Evolutionary conservation across 805 yeast genomes (phyloP).

Genomic region (Candida suzukii): DNA sequence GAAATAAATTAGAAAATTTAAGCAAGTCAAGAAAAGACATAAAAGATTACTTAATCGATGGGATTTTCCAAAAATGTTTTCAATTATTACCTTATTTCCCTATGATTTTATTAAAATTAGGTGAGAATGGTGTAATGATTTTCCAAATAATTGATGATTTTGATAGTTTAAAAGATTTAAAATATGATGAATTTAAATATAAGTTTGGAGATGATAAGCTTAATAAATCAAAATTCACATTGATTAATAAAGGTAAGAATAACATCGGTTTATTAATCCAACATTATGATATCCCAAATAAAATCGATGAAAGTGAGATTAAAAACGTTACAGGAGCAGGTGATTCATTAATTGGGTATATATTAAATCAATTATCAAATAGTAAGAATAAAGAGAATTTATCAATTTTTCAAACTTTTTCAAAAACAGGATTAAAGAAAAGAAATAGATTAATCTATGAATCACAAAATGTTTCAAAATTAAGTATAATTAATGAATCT

Average conservation of each 20-base stretch:
- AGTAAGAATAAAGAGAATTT: constrained; percentile 4
- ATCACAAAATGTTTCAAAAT: constrained; percentile 20
- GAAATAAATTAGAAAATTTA: constrained; percentile 36
- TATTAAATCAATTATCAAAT: constrained; percentile 36
- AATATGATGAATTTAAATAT: constrained; percentile 2
- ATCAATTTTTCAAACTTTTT: constrained; percentile 5
- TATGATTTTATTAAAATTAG: constrained; percentile 58
- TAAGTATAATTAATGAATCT: constrained; percentile 13
- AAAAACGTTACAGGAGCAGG: constrained; percentile 85
- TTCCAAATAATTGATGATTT: constrained; percentile 25
- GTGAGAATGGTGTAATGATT: constrained; percentile 53
- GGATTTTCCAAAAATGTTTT: constrained; percentile 58
- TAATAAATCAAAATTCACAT: constrained; percentile 8
- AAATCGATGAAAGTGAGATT: constrained; percentile 32
- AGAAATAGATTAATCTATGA: constrained; percentile 15
- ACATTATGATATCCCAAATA: constrained; percentile 41
- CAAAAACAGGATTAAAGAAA: background rate
- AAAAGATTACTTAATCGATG: constrained; percentile 28
- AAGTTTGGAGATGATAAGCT: background rate
- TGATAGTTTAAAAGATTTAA: constrained; percentile 11
- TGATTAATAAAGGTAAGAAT: constrained; percentile 18
- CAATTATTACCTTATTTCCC: constrained; percentile 73
- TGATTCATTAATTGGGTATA: constrained; percentile 66
- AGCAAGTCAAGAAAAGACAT: constrained; percentile 20
- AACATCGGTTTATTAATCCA: constrained; percentile 52